These are phyloP conservation scores for Calonectria naviculata DNA, from an alignment of 2,329 filamentous ascomycete genomes.

Conservation along the genomic window DNA sequence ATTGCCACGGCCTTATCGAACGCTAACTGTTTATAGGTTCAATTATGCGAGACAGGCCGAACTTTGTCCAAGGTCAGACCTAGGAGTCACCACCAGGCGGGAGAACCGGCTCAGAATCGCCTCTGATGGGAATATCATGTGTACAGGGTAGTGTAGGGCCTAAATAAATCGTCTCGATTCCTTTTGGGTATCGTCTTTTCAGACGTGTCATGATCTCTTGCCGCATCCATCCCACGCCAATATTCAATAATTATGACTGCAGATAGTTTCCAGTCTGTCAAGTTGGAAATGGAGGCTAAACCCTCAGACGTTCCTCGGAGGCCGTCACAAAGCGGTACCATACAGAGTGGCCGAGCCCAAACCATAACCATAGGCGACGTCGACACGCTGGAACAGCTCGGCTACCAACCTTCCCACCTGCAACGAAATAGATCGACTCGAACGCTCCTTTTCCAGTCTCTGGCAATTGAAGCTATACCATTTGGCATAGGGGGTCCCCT, in stretches of 20 bases:
- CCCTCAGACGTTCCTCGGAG: background rate
- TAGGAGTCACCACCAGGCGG: background rate
- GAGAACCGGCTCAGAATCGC: background rate
- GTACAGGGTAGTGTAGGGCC: background rate
- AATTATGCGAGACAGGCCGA: background rate
- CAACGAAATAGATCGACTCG: background rate
- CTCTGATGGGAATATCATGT: background rate
- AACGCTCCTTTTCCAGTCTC: background rate
- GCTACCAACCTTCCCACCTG: background rate
- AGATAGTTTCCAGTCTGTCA: background rate
- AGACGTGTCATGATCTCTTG: background rate
- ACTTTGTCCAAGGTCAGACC: background rate
- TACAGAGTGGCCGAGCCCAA: background rate
- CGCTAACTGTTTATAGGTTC: background rate
- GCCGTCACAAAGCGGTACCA: background rate
- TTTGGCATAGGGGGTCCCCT: constrained; percentile 16
- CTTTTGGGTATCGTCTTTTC: background rate
- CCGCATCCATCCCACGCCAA: too few species aligned
- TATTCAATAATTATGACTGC: background rate
- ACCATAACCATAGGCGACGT: background rate
- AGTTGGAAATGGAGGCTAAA: background rate
- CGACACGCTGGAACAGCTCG: background rate
- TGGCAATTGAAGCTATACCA: background rate
- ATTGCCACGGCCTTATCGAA: background rate
- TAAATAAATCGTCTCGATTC: background rate